Percentiles rank a stretch among this genome's conserved stretches.
These are phyloP conservation scores for Collybia sordida DNA, from an alignment of 768 basidiomycete genomes.

Conservation along the genomic window DNA sequence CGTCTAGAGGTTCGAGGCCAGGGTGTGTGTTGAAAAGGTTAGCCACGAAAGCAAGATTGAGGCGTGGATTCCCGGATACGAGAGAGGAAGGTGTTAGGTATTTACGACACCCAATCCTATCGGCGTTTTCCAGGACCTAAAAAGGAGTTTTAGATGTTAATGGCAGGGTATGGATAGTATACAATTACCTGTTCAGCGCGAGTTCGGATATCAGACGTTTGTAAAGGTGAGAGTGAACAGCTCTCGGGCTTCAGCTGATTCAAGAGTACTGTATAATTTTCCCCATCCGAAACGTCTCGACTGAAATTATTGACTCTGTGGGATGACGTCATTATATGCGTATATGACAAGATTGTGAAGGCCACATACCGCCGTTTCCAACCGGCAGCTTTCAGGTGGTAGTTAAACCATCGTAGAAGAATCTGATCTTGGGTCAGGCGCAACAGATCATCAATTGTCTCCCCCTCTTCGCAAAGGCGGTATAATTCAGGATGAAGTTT, in stretches of 20 bases:
- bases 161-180: neutral
- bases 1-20: constrained; percentile 91
- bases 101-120: constrained; percentile 90
- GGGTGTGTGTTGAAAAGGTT: constrained; percentile 99
- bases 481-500: constrained; percentile 98
- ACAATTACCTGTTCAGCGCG: constrained; percentile 81
- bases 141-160: neutral
- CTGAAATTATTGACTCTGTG: constrained; percentile 94
- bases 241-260: constrained; percentile 94
- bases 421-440: constrained; percentile 96
- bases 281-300: constrained; percentile 94
- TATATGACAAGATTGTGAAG: neutral
- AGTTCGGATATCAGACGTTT: constrained; percentile 76
- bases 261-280: constrained; percentile 95
- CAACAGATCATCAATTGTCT: constrained; percentile 95
- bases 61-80: constrained; percentile 90
- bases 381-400: constrained; percentile 92
- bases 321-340: constrained; percentile 13
- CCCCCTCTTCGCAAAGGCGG: constrained; percentile 92
- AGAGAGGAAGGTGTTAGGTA: constrained; percentile 93
- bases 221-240: constrained; percentile 88
- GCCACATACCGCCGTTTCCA: constrained; percentile 74
- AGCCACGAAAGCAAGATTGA: constrained; percentile 97
- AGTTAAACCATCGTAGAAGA: constrained; percentile 98
- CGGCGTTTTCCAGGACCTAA: constrained; percentile 90